Percentiles rank a stretch among this genome's conserved stretches.
Evolutionary conservation across 2,329 filamentous ascomycete genomes (phyloP).

Genomic region (Neocatenulostroma microsporum): DNA sequence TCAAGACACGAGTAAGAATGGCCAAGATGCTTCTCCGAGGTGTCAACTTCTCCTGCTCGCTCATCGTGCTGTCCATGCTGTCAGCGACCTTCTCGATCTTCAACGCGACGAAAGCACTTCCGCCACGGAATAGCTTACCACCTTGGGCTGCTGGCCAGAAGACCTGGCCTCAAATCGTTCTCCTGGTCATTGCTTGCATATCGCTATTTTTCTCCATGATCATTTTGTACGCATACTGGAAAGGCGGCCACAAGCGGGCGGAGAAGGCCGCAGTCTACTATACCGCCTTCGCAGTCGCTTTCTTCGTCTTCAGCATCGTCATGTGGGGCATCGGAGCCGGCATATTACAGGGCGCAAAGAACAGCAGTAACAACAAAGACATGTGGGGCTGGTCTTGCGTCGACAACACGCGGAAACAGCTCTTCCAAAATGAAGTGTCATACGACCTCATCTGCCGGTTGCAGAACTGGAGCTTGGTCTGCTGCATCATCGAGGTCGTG

Average conservation of each 20-base stretch:
- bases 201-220: conserved; percentile 71
- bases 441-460: conserved; percentile 89
- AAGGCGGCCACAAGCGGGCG: conserved; percentile 77
- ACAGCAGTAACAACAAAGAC: conserved; percentile 69
- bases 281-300: conserved; percentile 83
- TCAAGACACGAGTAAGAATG: conserved; percentile 82
- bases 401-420: conserved; percentile 64
- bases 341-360: conserved; percentile 69
- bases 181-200: conserved; percentile 69
- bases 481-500: conserved; percentile 93
- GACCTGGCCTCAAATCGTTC: conserved; percentile 80
- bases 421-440: conserved; percentile 74
- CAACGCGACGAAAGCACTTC: conserved; percentile 70
- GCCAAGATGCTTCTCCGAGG: conserved; percentile 93
- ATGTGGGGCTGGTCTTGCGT: conserved; percentile 99
- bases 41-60: conserved; percentile 92
- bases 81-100: conserved; percentile 86
- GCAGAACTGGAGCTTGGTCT: conserved; percentile 91
- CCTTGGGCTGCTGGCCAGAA: conserved; percentile 75
- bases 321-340: conserved; percentile 88
- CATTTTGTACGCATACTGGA: conserved; percentile 80
- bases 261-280: conserved; percentile 95
- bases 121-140: conserved; percentile 69
- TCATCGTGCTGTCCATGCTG: conserved; percentile 89
- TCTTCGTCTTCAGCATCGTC: conserved; percentile 86